A percentile compares a stretch with the other conserved stretches of the same genome.
Evolutionary conservation across 2,329 filamentous ascomycete species (phyloP).

Genomic region (Acrocalymma vagum): DNA sequence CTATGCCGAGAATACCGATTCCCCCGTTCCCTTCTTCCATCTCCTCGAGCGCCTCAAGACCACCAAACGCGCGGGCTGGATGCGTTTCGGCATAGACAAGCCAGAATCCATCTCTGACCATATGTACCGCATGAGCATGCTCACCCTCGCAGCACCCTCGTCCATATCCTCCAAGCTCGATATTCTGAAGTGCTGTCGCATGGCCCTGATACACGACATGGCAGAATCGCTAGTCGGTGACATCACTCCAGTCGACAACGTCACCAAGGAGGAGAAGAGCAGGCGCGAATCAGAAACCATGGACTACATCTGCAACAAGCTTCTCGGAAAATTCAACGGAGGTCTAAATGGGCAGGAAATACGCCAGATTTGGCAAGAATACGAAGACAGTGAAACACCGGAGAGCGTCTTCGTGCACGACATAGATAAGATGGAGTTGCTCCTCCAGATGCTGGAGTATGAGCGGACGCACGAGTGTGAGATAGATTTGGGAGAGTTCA

Average conservation of each 20-base stretch:
- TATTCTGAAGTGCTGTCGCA: slow-evolving; percentile 84
- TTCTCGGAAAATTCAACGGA: slow-evolving; percentile 80
- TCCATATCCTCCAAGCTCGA: slow-evolving; percentile 76
- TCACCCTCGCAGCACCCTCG: slow-evolving; percentile 89
- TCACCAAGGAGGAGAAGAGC: slow-evolving; percentile 87
- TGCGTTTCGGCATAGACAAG: slow-evolving; percentile 77
- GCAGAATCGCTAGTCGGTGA: slow-evolving; percentile 94
- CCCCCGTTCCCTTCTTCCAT: slow-evolving; percentile 92
- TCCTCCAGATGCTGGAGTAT: slow-evolving; percentile 97
- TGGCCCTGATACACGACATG: slow-evolving; percentile 98
- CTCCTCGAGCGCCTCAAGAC: slow-evolving; percentile 94
- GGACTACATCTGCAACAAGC: slow-evolving; percentile 80
- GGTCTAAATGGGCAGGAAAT: slow-evolving; percentile 76
- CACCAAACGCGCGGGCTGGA: slow-evolving; percentile 95
- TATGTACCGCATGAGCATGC: slow-evolving; percentile 99
- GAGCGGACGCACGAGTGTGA: slow-evolving; percentile 74
- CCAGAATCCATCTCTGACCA: slow-evolving; percentile 96
- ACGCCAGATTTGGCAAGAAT: slow-evolving; percentile 88
- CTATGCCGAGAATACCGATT: slow-evolving; percentile 68
- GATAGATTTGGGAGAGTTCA: slow-evolving; percentile 86
- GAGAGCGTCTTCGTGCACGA: slow-evolving; percentile 95
- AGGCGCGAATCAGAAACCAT: slow-evolving; percentile 88
- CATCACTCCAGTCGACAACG: slow-evolving; percentile 90
- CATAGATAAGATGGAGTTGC: slow-evolving; percentile 94
- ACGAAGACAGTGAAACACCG: slow-evolving; percentile 84